Base-by-base conservation (phyloP, 1,284 basidiomycete genomes). In the Ceratobasidium sp. region DNA sequence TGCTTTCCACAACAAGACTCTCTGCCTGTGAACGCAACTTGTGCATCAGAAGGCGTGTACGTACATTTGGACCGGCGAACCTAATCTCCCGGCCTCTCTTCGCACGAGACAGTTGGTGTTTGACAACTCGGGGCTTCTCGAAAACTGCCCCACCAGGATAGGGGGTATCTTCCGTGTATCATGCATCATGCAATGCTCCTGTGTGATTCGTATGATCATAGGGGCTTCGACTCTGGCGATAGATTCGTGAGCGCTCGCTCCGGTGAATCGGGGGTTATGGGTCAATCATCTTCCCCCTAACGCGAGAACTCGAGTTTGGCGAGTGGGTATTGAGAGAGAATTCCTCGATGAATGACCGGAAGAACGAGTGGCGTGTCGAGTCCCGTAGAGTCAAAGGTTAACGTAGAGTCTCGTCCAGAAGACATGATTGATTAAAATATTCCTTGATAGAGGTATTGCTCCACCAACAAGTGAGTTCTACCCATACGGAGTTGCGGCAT, bases 271-370 rank as follows among this genome's bases (percentile, higher is more conserved):
- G 69, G 38, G 44, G n/a, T 30, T 55, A 35, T 60, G 27, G 12
- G n/a, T n/a, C 5, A 20, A 57, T 70, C 62, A 65, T 6, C 69
- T 73, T 73, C 69, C 18, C 41, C 30, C 55, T 46, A 62, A 73
- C 57, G 57, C 50, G 57, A 41, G 62, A 65, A 65, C n/a, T 46
- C 35, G 41, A 46, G 62, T 16, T n/a, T 38, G 23, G 1, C 44
- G 1, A 46, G 44, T 46, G 62, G 62, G 46, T 46, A 65, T 46
- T 65, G n/a, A 23, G 62, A 46, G 14, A 33, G 35, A 33, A 60
- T 4, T 30, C 12, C 57, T 3, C 4, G 27, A 18, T 60, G 27
- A 35, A 60, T 60, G 57, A 33, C 57, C 30, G 35, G 57, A 60
- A 23, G 4, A 16, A 20, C 10, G 20, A 16, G 30, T 16, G 33